A percentile compares a stretch with the other conserved stretches of the same genome.
Evolutionary conservation across 140 eudicot species (phyloP).

Genomic region (Flaveria floridana): DNA sequence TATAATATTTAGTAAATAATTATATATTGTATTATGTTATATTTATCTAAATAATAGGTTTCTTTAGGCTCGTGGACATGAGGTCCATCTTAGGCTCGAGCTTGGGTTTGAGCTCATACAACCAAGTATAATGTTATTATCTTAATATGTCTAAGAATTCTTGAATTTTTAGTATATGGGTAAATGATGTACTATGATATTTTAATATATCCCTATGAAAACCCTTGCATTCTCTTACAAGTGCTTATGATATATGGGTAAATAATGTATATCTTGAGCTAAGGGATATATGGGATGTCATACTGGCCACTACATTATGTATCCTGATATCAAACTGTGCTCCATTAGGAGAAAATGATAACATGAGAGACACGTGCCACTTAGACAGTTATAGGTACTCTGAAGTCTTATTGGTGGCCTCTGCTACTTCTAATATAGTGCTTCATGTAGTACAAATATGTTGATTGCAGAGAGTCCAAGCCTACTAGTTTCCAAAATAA

Average conservation of each 20-base stretch:
- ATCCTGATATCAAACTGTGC: conserved; percentile 3
- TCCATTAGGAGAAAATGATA: conserved; percentile 19
- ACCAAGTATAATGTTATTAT: conserved; percentile 8
- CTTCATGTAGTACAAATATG: not conserved
- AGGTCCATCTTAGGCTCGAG: conserved; percentile 7
- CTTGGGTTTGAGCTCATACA: not conserved
- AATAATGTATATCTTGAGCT: conserved; percentile 12
- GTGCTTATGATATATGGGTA: not conserved
- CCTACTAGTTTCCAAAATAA: not conserved
- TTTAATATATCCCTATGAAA: not conserved
- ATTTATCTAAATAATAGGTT: not conserved
- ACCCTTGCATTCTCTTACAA: not conserved
- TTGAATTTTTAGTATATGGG: not conserved
- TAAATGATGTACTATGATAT: conserved; percentile 11
- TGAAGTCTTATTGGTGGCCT: conserved; percentile 19
- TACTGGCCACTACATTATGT: conserved; percentile 18
- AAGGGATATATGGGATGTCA: conserved; percentile 17
- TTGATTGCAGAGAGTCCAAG: conserved; percentile 1
- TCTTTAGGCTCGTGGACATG: not conserved
- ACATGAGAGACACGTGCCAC: not conserved
- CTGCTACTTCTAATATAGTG: conserved; percentile 17
- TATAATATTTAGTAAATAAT: not conserved
- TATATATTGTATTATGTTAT: not conserved
- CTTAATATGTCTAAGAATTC: conserved; percentile 1
- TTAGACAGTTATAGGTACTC: conserved; percentile 20